These are phyloP conservation scores for Skeletonema marinoi DNA, from an alignment of 108 stramenopile species.

Conservation along the genomic window DNA sequence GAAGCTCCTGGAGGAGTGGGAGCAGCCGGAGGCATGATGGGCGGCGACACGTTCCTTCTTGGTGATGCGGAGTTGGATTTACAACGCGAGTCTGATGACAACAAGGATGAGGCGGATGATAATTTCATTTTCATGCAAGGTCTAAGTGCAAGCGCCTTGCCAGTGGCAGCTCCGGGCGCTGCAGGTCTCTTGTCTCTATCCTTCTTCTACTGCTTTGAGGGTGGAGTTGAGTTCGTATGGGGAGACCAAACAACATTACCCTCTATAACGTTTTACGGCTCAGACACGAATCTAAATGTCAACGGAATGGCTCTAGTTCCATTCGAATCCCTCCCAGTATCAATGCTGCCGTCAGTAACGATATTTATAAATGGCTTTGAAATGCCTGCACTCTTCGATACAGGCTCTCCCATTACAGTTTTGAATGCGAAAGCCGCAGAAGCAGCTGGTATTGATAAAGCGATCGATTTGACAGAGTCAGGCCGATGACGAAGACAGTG, in stretches of 20 bases:
- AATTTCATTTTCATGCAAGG: constrained; percentile 65
- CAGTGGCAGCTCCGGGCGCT: constrained; percentile 66
- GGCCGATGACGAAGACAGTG: constrained; percentile 1
- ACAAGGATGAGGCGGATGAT: constrained; percentile 27
- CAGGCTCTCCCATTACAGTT: constrained; percentile 79
- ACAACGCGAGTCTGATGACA: not conserved
- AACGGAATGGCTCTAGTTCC: constrained; percentile 44
- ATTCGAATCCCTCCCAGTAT: constrained; percentile 53
- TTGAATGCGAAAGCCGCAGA: constrained; percentile 69
- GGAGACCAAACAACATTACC: constrained; percentile 30
- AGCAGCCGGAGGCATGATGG: constrained; percentile 57
- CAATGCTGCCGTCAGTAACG: constrained; percentile 58
- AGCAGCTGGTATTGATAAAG: constrained; percentile 52
- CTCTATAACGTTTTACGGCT: constrained; percentile 61
- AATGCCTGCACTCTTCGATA: constrained; percentile 80
- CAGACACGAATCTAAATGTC: constrained; percentile 27
- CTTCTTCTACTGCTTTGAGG: constrained; percentile 75
- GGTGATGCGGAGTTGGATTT: constrained; percentile 73
- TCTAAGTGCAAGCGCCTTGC: constrained; percentile 74
- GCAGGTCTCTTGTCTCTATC: constrained; percentile 71
- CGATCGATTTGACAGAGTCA: constrained; percentile 18
- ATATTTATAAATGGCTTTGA: constrained; percentile 59
- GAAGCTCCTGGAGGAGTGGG: constrained; percentile 62
- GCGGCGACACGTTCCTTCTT: constrained; percentile 66
- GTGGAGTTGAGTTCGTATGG: constrained; percentile 78